Conservation (phyloP, 2,329 filamentous ascomycete genomes). For the Trichoderma brevicompactum region DNA sequence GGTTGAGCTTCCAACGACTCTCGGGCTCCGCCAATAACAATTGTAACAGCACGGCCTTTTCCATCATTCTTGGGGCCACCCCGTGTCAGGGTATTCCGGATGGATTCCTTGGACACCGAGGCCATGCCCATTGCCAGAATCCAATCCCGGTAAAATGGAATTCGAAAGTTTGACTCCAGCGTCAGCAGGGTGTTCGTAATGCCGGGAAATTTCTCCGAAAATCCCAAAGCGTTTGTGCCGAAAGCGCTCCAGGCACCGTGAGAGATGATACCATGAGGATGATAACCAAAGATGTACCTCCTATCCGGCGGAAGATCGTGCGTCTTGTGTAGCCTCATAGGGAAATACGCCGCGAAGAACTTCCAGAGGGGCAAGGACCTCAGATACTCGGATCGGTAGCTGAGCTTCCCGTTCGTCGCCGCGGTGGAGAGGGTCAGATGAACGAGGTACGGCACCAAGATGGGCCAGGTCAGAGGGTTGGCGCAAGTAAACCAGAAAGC, state of each 20-base stretch:
- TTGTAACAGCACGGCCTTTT: constrained; percentile 94
- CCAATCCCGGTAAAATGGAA: constrained; percentile 93
- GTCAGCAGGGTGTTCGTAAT: constrained; percentile 94
- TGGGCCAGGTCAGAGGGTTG: constrained; percentile 89
- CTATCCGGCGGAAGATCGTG: constrained; percentile 75
- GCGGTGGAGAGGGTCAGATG: constrained; percentile 82
- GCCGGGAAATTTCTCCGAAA: constrained; percentile 84
- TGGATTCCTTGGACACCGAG: constrained; percentile 89
- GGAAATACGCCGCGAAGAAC: constrained; percentile 91
- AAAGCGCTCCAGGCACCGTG: constrained; percentile 95
- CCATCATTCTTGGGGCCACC: constrained; percentile 79
- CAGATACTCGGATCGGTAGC: constrained; percentile 73
- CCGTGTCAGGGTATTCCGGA: constrained; percentile 81
- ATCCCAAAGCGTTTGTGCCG: constrained; percentile 85
- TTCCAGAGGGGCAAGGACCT: constrained; percentile 79
- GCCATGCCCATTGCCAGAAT: constrained; percentile 85
- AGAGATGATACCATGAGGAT: constrained; percentile 96
- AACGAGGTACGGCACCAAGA: constrained; percentile 75
- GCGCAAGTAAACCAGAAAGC: constrained; percentile 90
- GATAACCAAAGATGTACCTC: constrained; percentile 97
- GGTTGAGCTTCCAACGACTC: constrained; percentile 91
- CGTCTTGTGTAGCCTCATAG: constrained; percentile 84
- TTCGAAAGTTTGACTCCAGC: constrained; percentile 92
- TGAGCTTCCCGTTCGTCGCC: constrained; percentile 74
- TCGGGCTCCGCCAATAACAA: constrained; percentile 89